phyloP scores from a whole-genome alignment of 129 eudicot species.

The Pseudognaphalium luteoalbum region DNA sequence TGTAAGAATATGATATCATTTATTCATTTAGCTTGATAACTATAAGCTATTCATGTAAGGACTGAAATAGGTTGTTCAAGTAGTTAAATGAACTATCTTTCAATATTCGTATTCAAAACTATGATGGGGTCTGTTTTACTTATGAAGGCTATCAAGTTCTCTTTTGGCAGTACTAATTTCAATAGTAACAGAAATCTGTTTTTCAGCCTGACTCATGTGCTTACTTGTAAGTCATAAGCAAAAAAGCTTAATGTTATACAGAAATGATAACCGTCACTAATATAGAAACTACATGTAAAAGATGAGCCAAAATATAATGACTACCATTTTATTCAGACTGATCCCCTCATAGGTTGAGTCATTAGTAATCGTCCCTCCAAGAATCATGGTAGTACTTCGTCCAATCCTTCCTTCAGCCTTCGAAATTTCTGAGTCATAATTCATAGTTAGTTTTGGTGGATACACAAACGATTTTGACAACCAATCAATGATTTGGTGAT shows the following conservation, averaged over 20 bases:
- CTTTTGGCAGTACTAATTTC: no score
- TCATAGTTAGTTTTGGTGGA: constrained; percentile 6
- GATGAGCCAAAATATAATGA: not conserved
- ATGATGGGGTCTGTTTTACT: not conserved
- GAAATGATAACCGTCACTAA: constrained; percentile 1
- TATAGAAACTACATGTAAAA: not conserved
- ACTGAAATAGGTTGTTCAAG: not conserved
- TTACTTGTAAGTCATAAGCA: not conserved
- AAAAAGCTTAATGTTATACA: not conserved
- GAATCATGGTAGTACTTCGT: constrained; percentile 70
- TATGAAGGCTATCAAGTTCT: not conserved
- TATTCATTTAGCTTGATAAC: not conserved
- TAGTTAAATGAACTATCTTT: not conserved
- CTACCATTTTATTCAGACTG: constrained; percentile 67
- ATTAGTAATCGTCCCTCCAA: constrained; percentile 82
- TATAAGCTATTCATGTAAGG: constrained; percentile 19
- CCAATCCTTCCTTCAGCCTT: constrained; percentile 92
- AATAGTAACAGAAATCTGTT: not conserved
- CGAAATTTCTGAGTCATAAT: constrained; percentile 62
- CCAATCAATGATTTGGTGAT: no score
- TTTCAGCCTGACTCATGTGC: not conserved
- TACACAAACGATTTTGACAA: not conserved
- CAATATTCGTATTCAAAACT: not conserved
- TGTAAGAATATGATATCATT: constrained; percentile 20
- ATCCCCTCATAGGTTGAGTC: constrained; percentile 73